phyloP scores from a whole-genome alignment of 305 asterid genomes.

The Rubia peregrina region DNA sequence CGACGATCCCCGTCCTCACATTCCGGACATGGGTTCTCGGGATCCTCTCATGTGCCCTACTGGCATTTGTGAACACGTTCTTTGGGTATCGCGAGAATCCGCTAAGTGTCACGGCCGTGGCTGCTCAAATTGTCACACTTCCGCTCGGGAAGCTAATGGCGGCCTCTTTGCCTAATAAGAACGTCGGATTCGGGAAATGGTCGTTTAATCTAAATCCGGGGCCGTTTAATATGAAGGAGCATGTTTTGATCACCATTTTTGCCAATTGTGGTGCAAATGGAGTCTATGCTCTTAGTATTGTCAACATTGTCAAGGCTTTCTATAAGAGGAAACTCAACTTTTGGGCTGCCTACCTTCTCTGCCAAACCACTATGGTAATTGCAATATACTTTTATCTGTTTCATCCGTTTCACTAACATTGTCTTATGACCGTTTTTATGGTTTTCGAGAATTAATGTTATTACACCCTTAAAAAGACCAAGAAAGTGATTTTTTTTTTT shows the following conservation, averaged over 20 bases:
- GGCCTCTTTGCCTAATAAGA: slow-evolving; percentile 31
- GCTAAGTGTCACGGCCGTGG: slow-evolving; percentile 23
- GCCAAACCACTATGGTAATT: slow-evolving; percentile 54
- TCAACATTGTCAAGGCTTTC: slow-evolving; percentile 45
- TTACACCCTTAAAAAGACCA: neutral
- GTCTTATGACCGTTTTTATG: neutral
- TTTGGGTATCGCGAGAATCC: slow-evolving; percentile 46
- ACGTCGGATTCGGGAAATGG: slow-evolving; percentile 21
- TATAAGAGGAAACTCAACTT: slow-evolving; percentile 41
- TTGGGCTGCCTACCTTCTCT: slow-evolving; percentile 38
- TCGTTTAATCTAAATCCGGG: slow-evolving; percentile 54
- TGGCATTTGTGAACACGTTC: slow-evolving; percentile 52
- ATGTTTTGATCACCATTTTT: slow-evolving; percentile 59
- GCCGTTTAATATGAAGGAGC: slow-evolving; percentile 57
- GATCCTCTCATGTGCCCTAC: slow-evolving; percentile 33
- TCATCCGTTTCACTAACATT: neutral
- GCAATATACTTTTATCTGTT: neutral
- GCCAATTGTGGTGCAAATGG: slow-evolving; percentile 45
- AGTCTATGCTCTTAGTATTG: slow-evolving; percentile 45
- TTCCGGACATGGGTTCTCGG: slow-evolving; percentile 62
- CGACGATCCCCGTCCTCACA: slow-evolving; percentile 39
- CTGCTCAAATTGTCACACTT: slow-evolving; percentile 50
- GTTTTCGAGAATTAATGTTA: neutral
- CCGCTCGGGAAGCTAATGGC: slow-evolving; percentile 60
- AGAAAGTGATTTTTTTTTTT: neutral